phyloP scores from a whole-genome alignment of 495 filamentous ascomycete genomes.

The Trichocladium antarcticum region DNA sequence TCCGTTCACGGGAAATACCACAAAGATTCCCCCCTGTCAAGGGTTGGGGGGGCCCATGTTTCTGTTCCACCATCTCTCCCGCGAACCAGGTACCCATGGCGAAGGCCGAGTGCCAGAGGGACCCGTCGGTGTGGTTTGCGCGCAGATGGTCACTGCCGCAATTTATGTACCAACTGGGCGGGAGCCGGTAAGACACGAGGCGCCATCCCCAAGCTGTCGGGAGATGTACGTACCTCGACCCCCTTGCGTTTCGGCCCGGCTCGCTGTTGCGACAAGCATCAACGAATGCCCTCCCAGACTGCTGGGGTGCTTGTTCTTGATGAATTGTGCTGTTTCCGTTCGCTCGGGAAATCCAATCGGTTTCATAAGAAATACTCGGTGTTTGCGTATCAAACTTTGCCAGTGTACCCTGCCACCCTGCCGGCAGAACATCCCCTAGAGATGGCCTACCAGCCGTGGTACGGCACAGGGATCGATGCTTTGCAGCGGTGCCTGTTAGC shows the following conservation, averaged over 20 bases:
- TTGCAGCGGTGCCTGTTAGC: slow-evolving; percentile 8
- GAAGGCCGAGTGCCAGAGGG: not conserved
- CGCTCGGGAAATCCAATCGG: no score
- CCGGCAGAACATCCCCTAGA: not conserved
- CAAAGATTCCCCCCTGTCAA: no score
- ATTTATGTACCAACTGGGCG: slow-evolving; percentile 21
- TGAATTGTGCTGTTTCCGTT: no score
- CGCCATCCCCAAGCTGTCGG: slow-evolving; percentile 8
- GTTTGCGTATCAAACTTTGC: not conserved
- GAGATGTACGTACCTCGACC: slow-evolving; percentile 9
- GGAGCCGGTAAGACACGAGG: slow-evolving; percentile 15
- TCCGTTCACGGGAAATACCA: not conserved
- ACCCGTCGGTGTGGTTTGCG: slow-evolving; percentile 11
- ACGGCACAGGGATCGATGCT: slow-evolving; percentile 13
- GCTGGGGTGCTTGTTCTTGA: not conserved
- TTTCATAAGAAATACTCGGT: not conserved
- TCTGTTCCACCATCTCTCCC: not conserved
- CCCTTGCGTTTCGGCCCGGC: slow-evolving; percentile 18
- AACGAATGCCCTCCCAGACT: not conserved
- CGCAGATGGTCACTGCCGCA: slow-evolving; percentile 7
- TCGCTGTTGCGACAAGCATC: slow-evolving; percentile 2
- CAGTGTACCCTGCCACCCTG: not conserved
- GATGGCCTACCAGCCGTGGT: not conserved
- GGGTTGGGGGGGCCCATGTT: not conserved
- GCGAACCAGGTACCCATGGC: slow-evolving; percentile 1